Percentiles rank a stretch among this genome's conserved stretches.
Conservation (phyloP, 2,329 filamentous ascomycete genomes). For the Arachnomyces sp. region DNA sequence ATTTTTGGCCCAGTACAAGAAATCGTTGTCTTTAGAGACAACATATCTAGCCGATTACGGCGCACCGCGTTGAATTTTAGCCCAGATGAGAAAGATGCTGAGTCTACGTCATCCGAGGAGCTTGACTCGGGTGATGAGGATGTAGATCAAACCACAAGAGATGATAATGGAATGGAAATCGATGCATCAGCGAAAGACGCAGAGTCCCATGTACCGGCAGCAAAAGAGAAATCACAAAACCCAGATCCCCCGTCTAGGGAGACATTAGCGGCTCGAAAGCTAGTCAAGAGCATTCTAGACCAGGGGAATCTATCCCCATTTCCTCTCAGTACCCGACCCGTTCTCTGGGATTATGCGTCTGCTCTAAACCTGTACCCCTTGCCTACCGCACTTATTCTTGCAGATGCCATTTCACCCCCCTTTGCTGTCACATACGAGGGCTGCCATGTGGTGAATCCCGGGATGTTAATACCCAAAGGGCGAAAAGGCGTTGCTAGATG, state of each 20-base stretch:
- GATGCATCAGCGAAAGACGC: slow-evolving; percentile 27
- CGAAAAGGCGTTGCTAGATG: slow-evolving; percentile 65
- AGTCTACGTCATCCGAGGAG: slow-evolving; percentile 22
- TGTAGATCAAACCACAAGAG: slow-evolving; percentile 25
- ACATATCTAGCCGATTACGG: slow-evolving; percentile 71
- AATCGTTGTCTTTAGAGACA: slow-evolving; percentile 78
- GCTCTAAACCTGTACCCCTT: slow-evolving; percentile 78
- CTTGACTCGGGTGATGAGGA: slow-evolving; percentile 3
- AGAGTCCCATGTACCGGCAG: slow-evolving; percentile 16
- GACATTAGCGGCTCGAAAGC: slow-evolving; percentile 55
- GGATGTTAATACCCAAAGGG: slow-evolving; percentile 62
- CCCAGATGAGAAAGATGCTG: slow-evolving; percentile 17
- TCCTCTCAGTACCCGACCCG: slow-evolving; percentile 65
- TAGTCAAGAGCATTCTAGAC: slow-evolving; percentile 86
- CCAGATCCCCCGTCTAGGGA: slow-evolving; percentile 18
- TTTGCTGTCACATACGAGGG: slow-evolving; percentile 91
- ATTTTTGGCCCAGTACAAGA: slow-evolving; percentile 86
- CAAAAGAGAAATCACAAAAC: slow-evolving; percentile 12
- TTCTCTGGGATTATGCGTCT: slow-evolving; percentile 81
- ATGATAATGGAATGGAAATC: slow-evolving; percentile 10
- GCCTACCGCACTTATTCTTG: slow-evolving; percentile 73
- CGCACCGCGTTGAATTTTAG: slow-evolving; percentile 68
- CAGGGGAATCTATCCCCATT: slow-evolving; percentile 88
- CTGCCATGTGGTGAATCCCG: slow-evolving; percentile 92
- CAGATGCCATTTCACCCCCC: slow-evolving; percentile 71